Evolutionary conservation across 306 rosid species (phyloP).

Genomic region (Vachellia collinsii): DNA sequence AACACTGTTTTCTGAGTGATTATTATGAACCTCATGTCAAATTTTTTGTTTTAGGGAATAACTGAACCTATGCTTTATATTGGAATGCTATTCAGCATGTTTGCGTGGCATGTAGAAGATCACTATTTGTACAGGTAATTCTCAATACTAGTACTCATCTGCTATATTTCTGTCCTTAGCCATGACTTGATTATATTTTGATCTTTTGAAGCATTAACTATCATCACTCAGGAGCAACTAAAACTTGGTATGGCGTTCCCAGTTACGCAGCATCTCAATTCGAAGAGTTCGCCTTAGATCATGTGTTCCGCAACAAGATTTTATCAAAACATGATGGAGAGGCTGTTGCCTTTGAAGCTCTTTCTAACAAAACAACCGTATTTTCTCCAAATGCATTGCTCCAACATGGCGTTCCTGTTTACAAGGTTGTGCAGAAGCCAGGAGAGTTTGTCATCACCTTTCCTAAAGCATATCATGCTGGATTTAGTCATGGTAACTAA

Average conservation of each 20-base stretch:
- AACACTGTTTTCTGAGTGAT: not conserved
- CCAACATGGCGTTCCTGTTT: constrained; percentile 43
- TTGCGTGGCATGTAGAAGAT: constrained; percentile 62
- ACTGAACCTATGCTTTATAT: constrained; percentile 56
- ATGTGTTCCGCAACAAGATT: constrained; percentile 30
- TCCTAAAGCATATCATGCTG: constrained; percentile 54
- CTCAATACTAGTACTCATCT: not conserved
- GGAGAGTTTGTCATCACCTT: constrained; percentile 55
- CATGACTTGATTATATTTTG: not conserved
- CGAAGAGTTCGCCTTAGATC: constrained; percentile 35
- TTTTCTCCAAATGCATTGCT: constrained; percentile 45
- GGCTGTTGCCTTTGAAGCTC: constrained; percentile 36
- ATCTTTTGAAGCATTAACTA: constrained; percentile 46
- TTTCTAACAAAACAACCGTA: constrained; percentile 46
- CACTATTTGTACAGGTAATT: constrained; percentile 47
- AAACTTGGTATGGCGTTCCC: constrained; percentile 54
- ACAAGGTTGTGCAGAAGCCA: constrained; percentile 47
- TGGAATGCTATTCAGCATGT: constrained; percentile 56
- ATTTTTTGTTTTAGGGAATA: constrained; percentile 41
- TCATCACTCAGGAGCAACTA: constrained; percentile 51
- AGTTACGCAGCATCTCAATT: constrained; percentile 36
- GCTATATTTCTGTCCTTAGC: not conserved
- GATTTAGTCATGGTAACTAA: constrained; percentile 42
- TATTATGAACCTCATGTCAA: constrained; percentile 1
- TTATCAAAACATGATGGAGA: constrained; percentile 26